Conservation (phyloP, 2,329 filamentous ascomycete species). For the Biscogniauxia sp. region DNA sequence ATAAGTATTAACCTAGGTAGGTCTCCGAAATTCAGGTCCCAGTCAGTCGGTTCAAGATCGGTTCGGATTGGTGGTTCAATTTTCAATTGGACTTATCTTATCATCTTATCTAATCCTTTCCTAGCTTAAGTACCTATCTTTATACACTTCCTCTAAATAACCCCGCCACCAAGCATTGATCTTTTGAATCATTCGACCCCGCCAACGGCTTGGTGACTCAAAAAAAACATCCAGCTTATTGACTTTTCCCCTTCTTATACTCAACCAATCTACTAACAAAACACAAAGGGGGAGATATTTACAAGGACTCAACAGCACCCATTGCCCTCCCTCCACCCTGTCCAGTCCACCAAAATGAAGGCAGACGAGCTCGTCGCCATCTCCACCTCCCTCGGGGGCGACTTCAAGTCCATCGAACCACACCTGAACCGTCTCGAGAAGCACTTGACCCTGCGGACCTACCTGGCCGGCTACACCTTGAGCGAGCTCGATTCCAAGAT, state of each 20-base stretch:
- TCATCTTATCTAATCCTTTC: slow-evolving; percentile 2
- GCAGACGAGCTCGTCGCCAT: slow-evolving; percentile 53
- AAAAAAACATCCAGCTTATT: slow-evolving; percentile 3
- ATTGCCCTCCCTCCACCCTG: no score
- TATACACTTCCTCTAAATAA: not conserved
- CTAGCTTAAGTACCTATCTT: no score
- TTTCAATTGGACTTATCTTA: slow-evolving; percentile 26
- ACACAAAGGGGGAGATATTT: no score
- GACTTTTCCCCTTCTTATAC: no score
- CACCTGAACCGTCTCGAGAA: slow-evolving; percentile 76
- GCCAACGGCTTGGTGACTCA: slow-evolving; percentile 16
- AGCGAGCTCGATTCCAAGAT: slow-evolving; percentile 76
- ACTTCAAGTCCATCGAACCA: slow-evolving; percentile 81
- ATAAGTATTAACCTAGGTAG: no score
- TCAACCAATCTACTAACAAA: not conserved
- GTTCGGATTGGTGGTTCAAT: slow-evolving; percentile 6
- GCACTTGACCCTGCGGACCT: slow-evolving; percentile 82
- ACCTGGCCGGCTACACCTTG: slow-evolving; percentile 77
- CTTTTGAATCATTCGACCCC: slow-evolving; percentile 9
- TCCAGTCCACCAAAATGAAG: slow-evolving; percentile 53
- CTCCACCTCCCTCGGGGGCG: slow-evolving; percentile 52
- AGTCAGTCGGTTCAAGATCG: no score
- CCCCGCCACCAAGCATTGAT: not conserved
- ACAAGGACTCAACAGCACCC: no score
- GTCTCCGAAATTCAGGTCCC: no score